Conservation (phyloP, 1,139 yeast genomes). For the Yamadazyma kanchanaburiensis region DNA sequence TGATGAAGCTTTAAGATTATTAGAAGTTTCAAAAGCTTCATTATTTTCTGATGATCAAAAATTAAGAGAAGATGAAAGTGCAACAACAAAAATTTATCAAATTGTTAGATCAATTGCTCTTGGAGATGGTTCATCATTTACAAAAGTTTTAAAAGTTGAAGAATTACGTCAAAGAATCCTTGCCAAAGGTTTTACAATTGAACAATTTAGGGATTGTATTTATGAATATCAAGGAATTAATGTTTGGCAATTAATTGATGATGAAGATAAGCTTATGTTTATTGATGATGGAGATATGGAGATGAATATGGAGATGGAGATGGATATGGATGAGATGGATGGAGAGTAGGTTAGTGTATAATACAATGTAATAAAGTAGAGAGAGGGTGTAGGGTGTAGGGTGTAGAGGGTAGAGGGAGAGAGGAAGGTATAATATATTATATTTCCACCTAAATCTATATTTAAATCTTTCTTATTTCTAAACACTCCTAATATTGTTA, state of each 20-base stretch:
- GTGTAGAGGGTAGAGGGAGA: too few relatives aligned
- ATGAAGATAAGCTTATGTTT: constrained; percentile 53
- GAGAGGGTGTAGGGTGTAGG: too few relatives aligned
- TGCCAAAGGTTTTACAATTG: constrained; percentile 80
- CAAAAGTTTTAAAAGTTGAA: constrained; percentile 49
- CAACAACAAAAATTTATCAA: constrained; percentile 58
- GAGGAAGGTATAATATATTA: too few relatives aligned
- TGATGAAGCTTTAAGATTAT: constrained; percentile 89
- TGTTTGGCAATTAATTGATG: constrained; percentile 75
- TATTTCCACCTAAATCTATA: too few relatives aligned
- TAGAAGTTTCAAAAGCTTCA: constrained; percentile 83
- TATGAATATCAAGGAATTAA: constrained; percentile 69
- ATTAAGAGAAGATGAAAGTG: constrained; percentile 50
- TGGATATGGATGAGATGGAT: constrained; percentile 8
- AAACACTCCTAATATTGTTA: too few relatives aligned
- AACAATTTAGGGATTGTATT: constrained; percentile 74
- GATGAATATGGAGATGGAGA: constrained; percentile 4
- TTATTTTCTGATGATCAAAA: constrained; percentile 53
- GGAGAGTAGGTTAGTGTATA: too few relatives aligned
- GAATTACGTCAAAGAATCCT: constrained; percentile 66
- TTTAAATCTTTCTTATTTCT: too few relatives aligned
- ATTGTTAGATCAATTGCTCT: constrained; percentile 53
- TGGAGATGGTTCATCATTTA: constrained; percentile 40
- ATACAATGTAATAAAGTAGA: too few relatives aligned
- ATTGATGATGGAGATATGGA: constrained; percentile 19